phyloP scores from a whole-genome alignment of 78 protist species.

The Acrasis kona region DNA sequence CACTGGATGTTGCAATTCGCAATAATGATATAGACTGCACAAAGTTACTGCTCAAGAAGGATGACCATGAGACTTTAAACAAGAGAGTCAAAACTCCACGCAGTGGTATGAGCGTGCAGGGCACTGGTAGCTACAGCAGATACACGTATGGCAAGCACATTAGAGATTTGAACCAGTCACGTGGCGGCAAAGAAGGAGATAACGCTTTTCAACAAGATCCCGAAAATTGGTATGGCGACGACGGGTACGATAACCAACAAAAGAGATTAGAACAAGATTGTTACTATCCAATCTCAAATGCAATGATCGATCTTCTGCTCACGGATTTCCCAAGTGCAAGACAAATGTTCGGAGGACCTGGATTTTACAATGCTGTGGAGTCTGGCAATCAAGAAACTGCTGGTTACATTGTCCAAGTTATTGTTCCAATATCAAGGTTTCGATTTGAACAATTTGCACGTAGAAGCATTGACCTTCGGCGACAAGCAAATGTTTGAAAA shows the following conservation, averaged over 20 bases:
- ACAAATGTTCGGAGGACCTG: background rate
- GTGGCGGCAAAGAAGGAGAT: constrained; percentile 19
- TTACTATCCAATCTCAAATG: background rate
- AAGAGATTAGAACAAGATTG: background rate
- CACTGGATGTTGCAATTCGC: background rate
- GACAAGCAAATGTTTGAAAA: background rate
- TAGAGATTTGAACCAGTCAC: background rate
- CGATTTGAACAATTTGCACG: background rate
- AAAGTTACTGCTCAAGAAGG: background rate
- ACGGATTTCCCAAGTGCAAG: background rate
- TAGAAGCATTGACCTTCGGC: background rate
- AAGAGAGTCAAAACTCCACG: background rate
- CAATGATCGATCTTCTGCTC: background rate
- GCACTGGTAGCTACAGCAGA: background rate
- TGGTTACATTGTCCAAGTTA: background rate
- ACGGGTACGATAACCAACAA: background rate
- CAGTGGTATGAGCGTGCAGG: no score
- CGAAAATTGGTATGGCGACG: background rate
- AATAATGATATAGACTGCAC: background rate
- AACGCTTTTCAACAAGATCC: background rate
- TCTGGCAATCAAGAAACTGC: background rate
- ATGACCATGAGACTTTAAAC: background rate
- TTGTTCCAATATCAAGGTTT: background rate
- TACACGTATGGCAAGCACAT: constrained; percentile 1
- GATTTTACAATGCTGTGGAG: background rate